phyloP scores from a whole-genome alignment of 805 yeast genomes.

The Candida khao-thaluensis region DNA sequence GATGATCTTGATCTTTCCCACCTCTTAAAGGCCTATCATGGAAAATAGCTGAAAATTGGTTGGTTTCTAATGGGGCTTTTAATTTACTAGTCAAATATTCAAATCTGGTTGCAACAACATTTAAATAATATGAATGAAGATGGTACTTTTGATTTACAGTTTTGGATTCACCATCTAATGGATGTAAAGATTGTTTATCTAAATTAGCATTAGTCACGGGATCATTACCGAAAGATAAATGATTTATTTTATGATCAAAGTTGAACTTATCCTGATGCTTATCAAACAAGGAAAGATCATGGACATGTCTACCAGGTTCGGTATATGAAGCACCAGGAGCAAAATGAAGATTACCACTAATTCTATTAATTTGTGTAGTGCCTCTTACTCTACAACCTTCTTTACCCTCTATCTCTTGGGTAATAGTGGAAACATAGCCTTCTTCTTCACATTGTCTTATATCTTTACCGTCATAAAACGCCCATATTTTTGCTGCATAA shows the following conservation, averaged over 20 bases:
- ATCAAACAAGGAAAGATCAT: conserved; percentile 75
- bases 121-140: conserved; percentile 74
- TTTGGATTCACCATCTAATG: conserved; percentile 55
- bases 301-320: conserved; percentile 63
- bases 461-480: conserved; percentile 82
- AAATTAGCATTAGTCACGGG: conserved; percentile 28
- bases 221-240: conserved; percentile 78
- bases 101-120: conserved; percentile 87
- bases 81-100: conserved; percentile 56
- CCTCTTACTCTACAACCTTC: conserved; percentile 94
- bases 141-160: conserved; percentile 54
- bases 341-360: conserved; percentile 89
- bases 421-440: conserved; percentile 70
- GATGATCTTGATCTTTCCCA: conserved; percentile 90
- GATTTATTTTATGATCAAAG: conserved; percentile 76
- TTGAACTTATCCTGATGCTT: conserved; percentile 57
- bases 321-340: conserved; percentile 88
- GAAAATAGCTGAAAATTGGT: conserved; percentile 84
- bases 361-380: conserved; percentile 72
- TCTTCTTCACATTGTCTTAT: conserved; percentile 89
- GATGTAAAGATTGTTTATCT: conserved; percentile 49
- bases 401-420: conserved; percentile 46
- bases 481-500: conserved; percentile 79
- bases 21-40: conserved; percentile 86
- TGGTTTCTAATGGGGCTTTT: conserved; percentile 59